Percentiles rank a stretch among this genome's conserved stretches.
Conservation (phyloP, 805 yeast genomes). For the Cyberlindnera euphorbiiphila region DNA sequence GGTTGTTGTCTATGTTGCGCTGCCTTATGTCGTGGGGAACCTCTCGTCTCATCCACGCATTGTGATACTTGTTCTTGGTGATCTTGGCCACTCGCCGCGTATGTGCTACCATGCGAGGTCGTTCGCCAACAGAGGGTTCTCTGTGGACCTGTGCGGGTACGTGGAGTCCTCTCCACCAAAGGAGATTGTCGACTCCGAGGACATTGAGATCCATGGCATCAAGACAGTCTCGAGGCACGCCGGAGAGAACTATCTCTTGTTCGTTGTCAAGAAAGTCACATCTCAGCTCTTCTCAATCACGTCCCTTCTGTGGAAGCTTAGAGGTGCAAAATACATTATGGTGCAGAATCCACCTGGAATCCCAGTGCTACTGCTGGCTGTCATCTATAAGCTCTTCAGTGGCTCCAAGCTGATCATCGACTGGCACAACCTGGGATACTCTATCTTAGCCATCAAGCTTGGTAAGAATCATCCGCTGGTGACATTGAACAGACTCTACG, state of each 20-base stretch:
- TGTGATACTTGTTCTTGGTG: slow-evolving; percentile 83
- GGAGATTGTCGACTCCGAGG: slow-evolving; percentile 46
- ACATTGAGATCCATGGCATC: slow-evolving; percentile 49
- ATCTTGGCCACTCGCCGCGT: slow-evolving; percentile 91
- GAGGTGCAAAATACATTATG: slow-evolving; percentile 65
- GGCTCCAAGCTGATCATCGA: slow-evolving; percentile 72
- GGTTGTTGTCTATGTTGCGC: slow-evolving; percentile 28
- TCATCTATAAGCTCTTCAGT: slow-evolving; percentile 49
- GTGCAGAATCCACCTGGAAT: slow-evolving; percentile 92
- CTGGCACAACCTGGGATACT: slow-evolving; percentile 94
- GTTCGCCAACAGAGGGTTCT: slow-evolving; percentile 61
- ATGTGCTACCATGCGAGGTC: slow-evolving; percentile 88
- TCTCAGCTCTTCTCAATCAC: slow-evolving; percentile 49
- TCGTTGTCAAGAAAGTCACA: slow-evolving; percentile 56
- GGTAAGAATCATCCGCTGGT: slow-evolving; percentile 56
- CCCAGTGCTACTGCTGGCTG: slow-evolving; percentile 68
- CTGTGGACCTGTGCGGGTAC: slow-evolving; percentile 85
- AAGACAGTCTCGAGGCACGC: slow-evolving; percentile 35
- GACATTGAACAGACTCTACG: slow-evolving; percentile 55
- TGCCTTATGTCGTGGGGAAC: slow-evolving; percentile 36
- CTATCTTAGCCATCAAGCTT: slow-evolving; percentile 69
- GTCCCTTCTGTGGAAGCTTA: slow-evolving; percentile 44
- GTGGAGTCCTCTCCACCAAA: slow-evolving; percentile 51
- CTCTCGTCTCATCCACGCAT: slow-evolving; percentile 47
- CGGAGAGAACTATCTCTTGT: slow-evolving; percentile 49